Evolutionary conservation across 352 stramenopile genomes (phyloP).

Genomic region (Aphanomyces invadans): DNA sequence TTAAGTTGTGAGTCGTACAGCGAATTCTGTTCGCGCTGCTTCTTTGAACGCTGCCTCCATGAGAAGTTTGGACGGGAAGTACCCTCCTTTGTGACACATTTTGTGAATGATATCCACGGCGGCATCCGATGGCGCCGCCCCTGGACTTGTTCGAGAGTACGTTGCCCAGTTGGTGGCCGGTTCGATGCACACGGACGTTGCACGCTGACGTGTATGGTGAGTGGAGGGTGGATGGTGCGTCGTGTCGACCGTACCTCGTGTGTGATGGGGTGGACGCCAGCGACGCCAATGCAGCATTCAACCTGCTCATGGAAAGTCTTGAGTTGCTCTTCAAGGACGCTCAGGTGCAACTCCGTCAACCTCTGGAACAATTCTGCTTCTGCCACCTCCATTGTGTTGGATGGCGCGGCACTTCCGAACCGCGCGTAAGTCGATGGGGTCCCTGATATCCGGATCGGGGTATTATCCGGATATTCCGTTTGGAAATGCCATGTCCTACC

Average conservation of each 20-base stretch:
- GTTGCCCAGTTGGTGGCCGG: not conserved
- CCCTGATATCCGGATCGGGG: not conserved
- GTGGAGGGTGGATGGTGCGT: not conserved
- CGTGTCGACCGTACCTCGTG: not conserved
- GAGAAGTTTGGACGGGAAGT: not conserved
- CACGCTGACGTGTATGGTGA: not conserved
- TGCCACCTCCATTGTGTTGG: not conserved
- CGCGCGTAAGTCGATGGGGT: not conserved
- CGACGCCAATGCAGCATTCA: not conserved
- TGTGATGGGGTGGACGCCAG: not conserved
- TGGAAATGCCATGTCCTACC: not conserved
- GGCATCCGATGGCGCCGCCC: not conserved
- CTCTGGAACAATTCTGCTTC: not conserved
- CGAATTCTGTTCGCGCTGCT: not conserved
- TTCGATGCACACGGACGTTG: not conserved
- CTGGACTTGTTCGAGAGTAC: not conserved
- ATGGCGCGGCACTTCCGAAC: not conserved
- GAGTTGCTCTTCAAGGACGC: conserved; percentile 1
- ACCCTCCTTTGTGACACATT: not conserved
- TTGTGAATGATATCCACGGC: not conserved
- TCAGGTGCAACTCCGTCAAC: not conserved
- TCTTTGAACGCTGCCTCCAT: not conserved
- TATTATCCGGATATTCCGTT: not conserved
- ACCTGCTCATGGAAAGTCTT: conserved; percentile 7
- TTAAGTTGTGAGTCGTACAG: not conserved